A percentile compares a stretch with the other conserved stretches of the same genome.
Conservation (phyloP, 1,139 yeast species). For the Candida tetrigidarum region DNA sequence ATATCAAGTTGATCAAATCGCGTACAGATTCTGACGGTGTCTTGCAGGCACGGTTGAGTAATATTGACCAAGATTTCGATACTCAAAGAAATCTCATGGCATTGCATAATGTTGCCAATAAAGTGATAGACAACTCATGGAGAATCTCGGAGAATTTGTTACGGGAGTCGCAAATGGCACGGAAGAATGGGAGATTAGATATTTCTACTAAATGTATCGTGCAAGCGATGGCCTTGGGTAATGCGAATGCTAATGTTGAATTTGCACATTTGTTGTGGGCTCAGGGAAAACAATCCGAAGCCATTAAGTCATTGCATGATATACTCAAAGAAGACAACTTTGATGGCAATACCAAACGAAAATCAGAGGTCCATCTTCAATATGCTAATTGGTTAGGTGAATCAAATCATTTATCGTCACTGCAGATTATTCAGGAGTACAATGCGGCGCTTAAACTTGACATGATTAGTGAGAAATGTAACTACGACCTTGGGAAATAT, state of each 20-base stretch:
- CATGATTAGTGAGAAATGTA: constrained; percentile 75
- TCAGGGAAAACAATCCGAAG: constrained; percentile 88
- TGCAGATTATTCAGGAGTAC: constrained; percentile 73
- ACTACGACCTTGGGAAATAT: constrained; percentile 80
- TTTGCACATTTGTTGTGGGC: constrained; percentile 89
- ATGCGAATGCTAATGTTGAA: constrained; percentile 68
- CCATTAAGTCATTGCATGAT: constrained; percentile 66
- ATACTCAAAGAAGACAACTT: constrained; percentile 29
- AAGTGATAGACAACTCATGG: constrained; percentile 34
- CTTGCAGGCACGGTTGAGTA: constrained; percentile 43
- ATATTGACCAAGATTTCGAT: constrained; percentile 65
- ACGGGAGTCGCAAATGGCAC: constrained; percentile 64
- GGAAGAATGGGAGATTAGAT: constrained; percentile 72
- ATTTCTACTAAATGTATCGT: constrained; percentile 76
- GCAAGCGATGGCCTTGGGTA: constrained; percentile 58
- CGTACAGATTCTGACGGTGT: constrained; percentile 25
- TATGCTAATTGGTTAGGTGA: constrained; percentile 90
- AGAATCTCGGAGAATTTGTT: constrained; percentile 56
- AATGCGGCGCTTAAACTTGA: constrained; percentile 60
- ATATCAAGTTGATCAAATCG: constrained; percentile 45
- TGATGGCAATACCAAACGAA: constrained; percentile 21
- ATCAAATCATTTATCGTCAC: constrained; percentile 84
- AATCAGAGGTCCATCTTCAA: constrained; percentile 65
- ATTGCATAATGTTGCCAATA: constrained; percentile 59
- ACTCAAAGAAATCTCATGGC: constrained; percentile 65